These are phyloP conservation scores for Oryza punctata DNA, from an alignment of 176 grass and related monocot species.

Conservation along the genomic window DNA sequence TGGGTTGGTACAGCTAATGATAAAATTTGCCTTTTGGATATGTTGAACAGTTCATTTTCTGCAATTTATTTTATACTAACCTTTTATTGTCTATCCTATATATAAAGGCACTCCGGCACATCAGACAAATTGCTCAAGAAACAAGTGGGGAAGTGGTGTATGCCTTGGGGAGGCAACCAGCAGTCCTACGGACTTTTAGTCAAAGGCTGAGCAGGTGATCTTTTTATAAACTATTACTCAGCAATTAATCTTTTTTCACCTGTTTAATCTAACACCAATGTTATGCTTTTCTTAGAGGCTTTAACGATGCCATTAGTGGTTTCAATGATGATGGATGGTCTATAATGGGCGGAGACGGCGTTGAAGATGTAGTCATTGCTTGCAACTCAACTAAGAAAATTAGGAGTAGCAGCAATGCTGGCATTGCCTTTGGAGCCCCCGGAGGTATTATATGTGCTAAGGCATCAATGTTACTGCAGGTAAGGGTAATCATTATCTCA, in stretches of 20 bases:
- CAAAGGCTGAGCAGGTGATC: constrained; percentile 85
- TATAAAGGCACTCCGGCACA: constrained; percentile 84
- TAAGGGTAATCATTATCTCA: constrained; percentile 24
- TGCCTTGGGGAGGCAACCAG: constrained; percentile 84
- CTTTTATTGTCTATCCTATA: constrained; percentile 22
- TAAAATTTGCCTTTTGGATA: not conserved
- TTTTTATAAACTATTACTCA: constrained; percentile 14
- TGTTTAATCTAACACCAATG: not conserved
- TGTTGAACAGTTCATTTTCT: constrained; percentile 1
- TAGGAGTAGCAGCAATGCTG: constrained; percentile 45
- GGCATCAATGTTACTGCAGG: constrained; percentile 98
- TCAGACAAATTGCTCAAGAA: constrained; percentile 98
- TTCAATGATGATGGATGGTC: constrained; percentile 98
- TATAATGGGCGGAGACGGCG: constrained; percentile 77
- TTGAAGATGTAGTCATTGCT: constrained; percentile 85
- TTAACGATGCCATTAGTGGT: constrained; percentile 96
- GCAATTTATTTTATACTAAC: constrained; percentile 27
- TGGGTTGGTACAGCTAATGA: not conserved
- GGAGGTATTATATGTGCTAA: constrained; percentile 98
- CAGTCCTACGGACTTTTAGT: constrained; percentile 85
- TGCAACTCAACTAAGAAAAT: constrained; percentile 84
- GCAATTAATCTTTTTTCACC: not conserved
- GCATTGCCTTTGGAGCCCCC: constrained; percentile 51
- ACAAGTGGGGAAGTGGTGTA: constrained; percentile 87
- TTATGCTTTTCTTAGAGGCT: constrained; percentile 62